Evolutionary conservation across 2,329 filamentous ascomycete genomes (phyloP).

Genomic region (Dactylonectria macrodidyma): DNA sequence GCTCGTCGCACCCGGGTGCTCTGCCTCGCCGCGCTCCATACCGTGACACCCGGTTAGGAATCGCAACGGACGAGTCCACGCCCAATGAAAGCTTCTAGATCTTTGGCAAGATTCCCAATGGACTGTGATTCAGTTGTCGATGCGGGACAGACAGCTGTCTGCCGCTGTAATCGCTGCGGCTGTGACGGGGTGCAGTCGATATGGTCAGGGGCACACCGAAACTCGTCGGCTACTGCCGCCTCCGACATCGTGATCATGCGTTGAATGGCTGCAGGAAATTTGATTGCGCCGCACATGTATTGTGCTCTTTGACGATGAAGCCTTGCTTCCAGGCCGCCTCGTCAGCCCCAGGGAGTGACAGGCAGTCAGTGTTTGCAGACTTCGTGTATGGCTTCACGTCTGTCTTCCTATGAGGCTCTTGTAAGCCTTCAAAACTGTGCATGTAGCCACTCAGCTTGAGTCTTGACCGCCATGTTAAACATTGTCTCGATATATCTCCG

Average conservation of each 20-base stretch:
- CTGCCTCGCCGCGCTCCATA: too few species aligned
- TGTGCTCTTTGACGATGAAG: neutral
- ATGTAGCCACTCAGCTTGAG: too few species aligned
- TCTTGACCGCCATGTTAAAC: neutral
- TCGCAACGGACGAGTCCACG: neutral
- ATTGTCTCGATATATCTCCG: slow-evolving; percentile 22
- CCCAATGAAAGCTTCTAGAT: neutral
- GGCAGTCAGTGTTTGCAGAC: too few species aligned
- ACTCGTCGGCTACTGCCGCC: neutral
- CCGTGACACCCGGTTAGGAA: neutral
- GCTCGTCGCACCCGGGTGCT: too few species aligned
- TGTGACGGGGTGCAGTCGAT: neutral
- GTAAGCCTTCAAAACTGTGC: too few species aligned
- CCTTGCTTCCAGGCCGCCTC: neutral
- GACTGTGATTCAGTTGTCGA: neutral
- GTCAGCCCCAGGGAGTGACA: neutral
- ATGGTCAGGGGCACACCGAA: neutral
- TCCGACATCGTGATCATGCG: neutral
- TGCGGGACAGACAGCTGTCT: neutral
- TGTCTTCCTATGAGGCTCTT: too few species aligned
- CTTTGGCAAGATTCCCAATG: neutral
- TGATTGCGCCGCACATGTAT: neutral
- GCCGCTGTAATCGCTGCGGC: neutral
- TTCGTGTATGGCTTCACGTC: too few species aligned
- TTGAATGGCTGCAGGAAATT: neutral